Conservation (phyloP, 371 early-diverging fungal species). For the Mucor saturninus region DNA sequence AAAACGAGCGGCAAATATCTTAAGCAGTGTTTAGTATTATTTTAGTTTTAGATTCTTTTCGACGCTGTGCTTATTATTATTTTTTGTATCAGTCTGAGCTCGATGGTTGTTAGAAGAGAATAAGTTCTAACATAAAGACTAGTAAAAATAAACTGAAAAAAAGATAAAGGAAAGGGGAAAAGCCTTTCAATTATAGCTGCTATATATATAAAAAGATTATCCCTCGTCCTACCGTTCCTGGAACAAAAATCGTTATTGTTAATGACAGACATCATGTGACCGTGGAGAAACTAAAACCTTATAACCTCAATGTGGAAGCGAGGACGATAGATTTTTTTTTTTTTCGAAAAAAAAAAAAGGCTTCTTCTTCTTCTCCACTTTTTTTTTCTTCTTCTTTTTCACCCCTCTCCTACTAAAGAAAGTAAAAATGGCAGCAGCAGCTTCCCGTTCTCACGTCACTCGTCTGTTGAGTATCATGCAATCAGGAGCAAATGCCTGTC, state of each 20-base stretch:
- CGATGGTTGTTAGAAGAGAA: too few relatives aligned
- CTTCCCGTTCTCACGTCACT: conserved; percentile 56
- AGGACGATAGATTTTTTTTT: background rate
- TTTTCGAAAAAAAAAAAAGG: background rate
- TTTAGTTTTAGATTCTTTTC: background rate
- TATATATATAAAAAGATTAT: background rate
- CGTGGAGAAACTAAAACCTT: conserved; percentile 26
- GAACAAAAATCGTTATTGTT: background rate
- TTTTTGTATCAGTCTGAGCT: too few relatives aligned
- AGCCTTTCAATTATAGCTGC: too few relatives aligned
- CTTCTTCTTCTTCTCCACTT: background rate
- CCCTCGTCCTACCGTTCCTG: background rate
- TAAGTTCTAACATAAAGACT: too few relatives aligned
- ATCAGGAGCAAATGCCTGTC: conserved; percentile 51
- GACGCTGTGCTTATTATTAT: too few relatives aligned
- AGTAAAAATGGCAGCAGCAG: conserved; percentile 48
- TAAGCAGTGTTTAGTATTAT: conserved; percentile 9
- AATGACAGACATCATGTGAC: conserved; percentile 29
- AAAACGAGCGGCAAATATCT: conserved; percentile 17
- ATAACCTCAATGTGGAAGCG: background rate
- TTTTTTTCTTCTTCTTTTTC: conserved; percentile 16
- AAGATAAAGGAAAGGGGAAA: too few relatives aligned
- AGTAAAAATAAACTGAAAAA: too few relatives aligned
- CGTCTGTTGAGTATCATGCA: conserved; percentile 51
- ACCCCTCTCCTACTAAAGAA: conserved; percentile 4